A percentile compares a stretch with the other conserved stretches of the same genome.
phyloP scores from a whole-genome alignment of 1,284 basidiomycete genomes.

The Cutaneotrichosporon mucoides region DNA sequence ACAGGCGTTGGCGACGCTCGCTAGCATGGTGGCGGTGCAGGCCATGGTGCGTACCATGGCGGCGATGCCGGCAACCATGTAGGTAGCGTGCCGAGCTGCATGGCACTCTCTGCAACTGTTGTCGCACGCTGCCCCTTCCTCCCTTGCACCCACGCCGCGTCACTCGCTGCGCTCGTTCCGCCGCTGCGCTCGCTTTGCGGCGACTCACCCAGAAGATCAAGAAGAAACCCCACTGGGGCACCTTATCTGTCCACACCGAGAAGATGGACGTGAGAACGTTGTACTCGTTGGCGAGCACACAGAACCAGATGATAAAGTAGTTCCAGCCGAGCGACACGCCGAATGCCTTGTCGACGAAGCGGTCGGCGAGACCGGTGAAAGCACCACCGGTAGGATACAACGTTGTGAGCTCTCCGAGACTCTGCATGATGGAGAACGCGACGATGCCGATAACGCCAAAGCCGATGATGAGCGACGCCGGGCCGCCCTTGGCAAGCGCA shows the following conservation, averaged over 20 bases:
- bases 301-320: conserved; percentile 27
- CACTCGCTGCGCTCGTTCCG: neutral
- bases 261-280: conserved; percentile 23
- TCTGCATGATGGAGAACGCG: conserved; percentile 25
- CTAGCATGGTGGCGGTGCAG: too few relatives aligned
- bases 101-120: too few relatives aligned
- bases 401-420: conserved; percentile 26
- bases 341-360: conserved; percentile 27
- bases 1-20: too few relatives aligned
- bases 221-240: conserved; percentile 25
- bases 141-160: too few relatives aligned
- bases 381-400: conserved; percentile 23
- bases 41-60: too few relatives aligned
- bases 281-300: conserved; percentile 35
- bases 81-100: too few relatives aligned
- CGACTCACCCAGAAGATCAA: conserved; percentile 24
- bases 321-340: conserved; percentile 27
- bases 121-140: too few relatives aligned
- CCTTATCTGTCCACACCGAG: conserved; percentile 14
- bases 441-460: conserved; percentile 26
- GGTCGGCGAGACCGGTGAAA: conserved; percentile 24
- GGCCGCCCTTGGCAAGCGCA: conserved; percentile 20
- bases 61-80: too few relatives aligned
- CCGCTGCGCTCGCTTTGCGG: neutral
- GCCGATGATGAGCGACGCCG: conserved; percentile 25